Evolutionary conservation across 495 filamentous ascomycete species (phyloP), one percentile per base, ranked within the genome.

Genomic region (Tetracladium marchalianum): DNA sequence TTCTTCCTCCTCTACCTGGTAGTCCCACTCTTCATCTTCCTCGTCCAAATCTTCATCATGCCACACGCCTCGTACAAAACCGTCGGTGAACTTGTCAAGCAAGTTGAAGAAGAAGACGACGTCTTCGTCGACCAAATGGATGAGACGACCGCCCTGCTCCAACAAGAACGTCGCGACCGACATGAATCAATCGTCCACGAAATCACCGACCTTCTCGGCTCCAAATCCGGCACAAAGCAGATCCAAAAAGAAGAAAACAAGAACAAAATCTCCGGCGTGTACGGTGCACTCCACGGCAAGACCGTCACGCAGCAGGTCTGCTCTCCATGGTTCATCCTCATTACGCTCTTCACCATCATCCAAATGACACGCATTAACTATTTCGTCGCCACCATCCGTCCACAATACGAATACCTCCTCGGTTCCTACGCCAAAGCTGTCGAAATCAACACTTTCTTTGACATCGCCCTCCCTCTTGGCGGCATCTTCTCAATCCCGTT

Each of bases 281-380:
- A 86, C 85, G 92, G 92, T 19, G 84, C 82, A 13, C 77, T 96
- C 63, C 92, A 98, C 62, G 81, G 81, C 15, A 69, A 68, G 37
- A 75, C 82, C 4, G 85, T 87, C 0, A 51, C 69, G 11, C 63
- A 82, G 42, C 92, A 98, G 65, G 85, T 98, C 58, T 63, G 59
- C 27, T 81, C 80, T 2, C 83, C 82, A 1, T 98, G 90, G 90
- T 98, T 95, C 55, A 64, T 85, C 18, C 69, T 96, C 22, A 88
- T 96, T 50, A 81, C 85, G 6, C 55, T 86, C 2, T 96, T 96
- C 64, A 95, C 92, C 0, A 73, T 92, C 17, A 63, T 94, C 15
- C 87, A 92, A 62, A 95, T 94, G 90, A 86, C 84, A 0, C 78
- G 90, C 13, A 95, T 96, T 62, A 97, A 97, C 66, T 98, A 88